Evolutionary conservation across 305 asterid genomes (phyloP).

Genomic region (Rubia balearica): DNA sequence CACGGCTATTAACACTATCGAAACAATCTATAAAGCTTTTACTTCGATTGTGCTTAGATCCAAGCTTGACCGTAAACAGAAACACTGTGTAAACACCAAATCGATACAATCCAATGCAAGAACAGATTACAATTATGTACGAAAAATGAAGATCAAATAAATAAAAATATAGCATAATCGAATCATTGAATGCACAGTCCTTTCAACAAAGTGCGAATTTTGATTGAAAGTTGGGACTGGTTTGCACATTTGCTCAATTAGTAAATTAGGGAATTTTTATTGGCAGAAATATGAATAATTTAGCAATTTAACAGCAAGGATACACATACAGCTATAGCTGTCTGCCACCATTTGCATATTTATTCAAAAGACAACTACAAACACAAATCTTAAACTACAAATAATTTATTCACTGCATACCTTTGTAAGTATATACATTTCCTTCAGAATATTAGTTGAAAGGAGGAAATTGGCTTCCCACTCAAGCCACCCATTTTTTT

Average conservation of each 20-base stretch:
- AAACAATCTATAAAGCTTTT: background rate
- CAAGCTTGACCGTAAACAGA: background rate
- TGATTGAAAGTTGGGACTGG: background rate
- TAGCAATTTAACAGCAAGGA: background rate
- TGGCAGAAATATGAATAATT: background rate
- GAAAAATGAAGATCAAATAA: background rate
- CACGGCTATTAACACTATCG: background rate
- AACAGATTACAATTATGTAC: conserved; percentile 2
- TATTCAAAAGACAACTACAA: background rate
- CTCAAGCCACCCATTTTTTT: conserved; percentile 88
- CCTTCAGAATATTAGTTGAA: conserved; percentile 75
- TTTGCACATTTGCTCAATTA: background rate
- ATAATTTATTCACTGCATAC: conserved; percentile 28
- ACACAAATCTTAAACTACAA: background rate
- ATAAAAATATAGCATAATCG: background rate
- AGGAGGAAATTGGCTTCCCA: conserved; percentile 72
- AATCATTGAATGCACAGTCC: no score
- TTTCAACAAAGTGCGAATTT: background rate
- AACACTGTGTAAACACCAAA: background rate
- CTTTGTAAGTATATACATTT: conserved; percentile 88
- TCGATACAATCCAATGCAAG: conserved; percentile 4
- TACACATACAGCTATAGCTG: background rate
- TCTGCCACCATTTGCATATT: background rate
- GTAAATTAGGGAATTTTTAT: no score
- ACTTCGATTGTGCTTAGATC: no score